A percentile compares a stretch with the other conserved stretches of the same genome.
Conservation (phyloP, 805 yeast genomes). For the Metschnikowia aberdeeniae region DNA sequence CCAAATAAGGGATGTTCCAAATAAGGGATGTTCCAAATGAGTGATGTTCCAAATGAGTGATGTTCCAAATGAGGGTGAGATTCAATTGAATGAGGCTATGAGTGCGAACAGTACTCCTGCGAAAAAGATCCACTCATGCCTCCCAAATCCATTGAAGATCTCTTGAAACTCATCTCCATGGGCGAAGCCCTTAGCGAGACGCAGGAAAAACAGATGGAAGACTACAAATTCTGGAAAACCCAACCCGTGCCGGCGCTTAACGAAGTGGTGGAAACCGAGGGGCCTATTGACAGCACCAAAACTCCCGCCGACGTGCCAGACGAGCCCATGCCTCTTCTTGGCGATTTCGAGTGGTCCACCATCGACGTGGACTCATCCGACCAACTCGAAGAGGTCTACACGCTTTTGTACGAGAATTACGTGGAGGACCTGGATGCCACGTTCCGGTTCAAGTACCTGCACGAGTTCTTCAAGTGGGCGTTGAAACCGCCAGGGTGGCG, state of each 20-base stretch:
- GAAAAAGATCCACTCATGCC: neutral
- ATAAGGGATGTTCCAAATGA: no score
- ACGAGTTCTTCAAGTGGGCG: slow-evolving; percentile 87
- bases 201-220: slow-evolving; percentile 62
- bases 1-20: no score
- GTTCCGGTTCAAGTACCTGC: slow-evolving; percentile 85
- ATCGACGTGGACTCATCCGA: slow-evolving; percentile 53
- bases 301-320: slow-evolving; percentile 69
- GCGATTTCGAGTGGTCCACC: slow-evolving; percentile 86
- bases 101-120: no score
- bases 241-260: slow-evolving; percentile 88
- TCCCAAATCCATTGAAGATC: slow-evolving; percentile 47
- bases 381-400: slow-evolving; percentile 73
- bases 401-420: slow-evolving; percentile 79
- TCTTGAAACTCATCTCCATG: slow-evolving; percentile 50
- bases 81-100: no score
- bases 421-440: slow-evolving; percentile 93
- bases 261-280: slow-evolving; percentile 63
- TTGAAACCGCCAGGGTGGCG: slow-evolving; percentile 91
- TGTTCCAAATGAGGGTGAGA: no score
- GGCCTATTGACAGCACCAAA: slow-evolving; percentile 71
- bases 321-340: slow-evolving; percentile 64
- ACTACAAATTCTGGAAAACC: slow-evolving; percentile 95
- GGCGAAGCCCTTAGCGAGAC: slow-evolving; percentile 53
- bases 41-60: no score